Conservation (phyloP, 228 moss, liverwort and hornwort genomes). For the Sphagnum magellanicum region DNA sequence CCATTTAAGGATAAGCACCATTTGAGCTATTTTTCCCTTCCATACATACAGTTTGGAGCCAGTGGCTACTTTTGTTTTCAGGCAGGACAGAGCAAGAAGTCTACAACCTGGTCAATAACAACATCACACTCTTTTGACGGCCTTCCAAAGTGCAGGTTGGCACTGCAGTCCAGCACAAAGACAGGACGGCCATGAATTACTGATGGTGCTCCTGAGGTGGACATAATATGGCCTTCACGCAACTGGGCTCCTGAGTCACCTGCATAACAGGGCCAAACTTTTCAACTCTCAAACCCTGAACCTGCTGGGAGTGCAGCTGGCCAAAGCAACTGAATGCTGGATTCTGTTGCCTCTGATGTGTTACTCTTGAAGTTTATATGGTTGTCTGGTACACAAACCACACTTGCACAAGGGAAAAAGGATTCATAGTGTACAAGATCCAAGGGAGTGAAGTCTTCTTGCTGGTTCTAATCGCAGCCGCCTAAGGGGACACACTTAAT, state of each 20-base stretch:
- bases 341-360: background rate
- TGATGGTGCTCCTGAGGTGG: slow-evolving; percentile 10
- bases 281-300: background rate
- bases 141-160: slow-evolving; percentile 23
- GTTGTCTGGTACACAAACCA: background rate
- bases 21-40: too few species aligned
- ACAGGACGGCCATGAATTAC: slow-evolving; percentile 32
- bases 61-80: too few species aligned
- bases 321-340: background rate
- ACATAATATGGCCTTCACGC: slow-evolving; percentile 17
- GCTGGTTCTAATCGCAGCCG: too few species aligned
- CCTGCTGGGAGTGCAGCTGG: background rate
- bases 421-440: too few species aligned
- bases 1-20: too few species aligned
- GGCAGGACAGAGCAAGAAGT: slow-evolving; percentile 22
- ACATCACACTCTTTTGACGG: slow-evolving; percentile 31
- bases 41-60: too few species aligned
- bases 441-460: too few species aligned
- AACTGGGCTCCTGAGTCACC: slow-evolving; percentile 19
- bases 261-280: slow-evolving; percentile 1
- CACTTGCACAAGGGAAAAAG: too few species aligned
- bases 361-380: background rate
- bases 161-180: slow-evolving; percentile 43
- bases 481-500: too few species aligned
- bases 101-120: slow-evolving; percentile 35